phyloP scores from a whole-genome alignment of 257 asterid species.

The Datura wrightii region DNA sequence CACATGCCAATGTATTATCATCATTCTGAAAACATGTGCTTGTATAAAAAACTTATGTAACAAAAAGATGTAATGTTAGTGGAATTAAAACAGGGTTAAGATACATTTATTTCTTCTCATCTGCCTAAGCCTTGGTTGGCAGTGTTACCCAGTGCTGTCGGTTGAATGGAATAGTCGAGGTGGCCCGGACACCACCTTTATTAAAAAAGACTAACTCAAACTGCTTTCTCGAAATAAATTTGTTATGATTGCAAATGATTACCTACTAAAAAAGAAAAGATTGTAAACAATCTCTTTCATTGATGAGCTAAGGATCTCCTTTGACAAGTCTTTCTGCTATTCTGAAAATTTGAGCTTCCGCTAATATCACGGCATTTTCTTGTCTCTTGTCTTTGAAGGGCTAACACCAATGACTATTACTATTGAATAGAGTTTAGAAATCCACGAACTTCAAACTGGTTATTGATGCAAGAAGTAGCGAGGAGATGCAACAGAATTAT shows the following conservation, averaged over 20 bases:
- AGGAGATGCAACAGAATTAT: not conserved
- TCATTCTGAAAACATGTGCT: not conserved
- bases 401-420: not conserved
- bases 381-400: slow-evolving; percentile 7
- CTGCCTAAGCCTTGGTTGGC: not conserved
- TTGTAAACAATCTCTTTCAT: not conserved
- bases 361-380: not conserved
- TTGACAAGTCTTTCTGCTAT: not conserved
- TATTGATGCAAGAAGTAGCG: not conserved
- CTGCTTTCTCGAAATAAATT: not conserved
- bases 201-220: not conserved
- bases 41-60: not conserved
- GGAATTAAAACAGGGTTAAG: not conserved
- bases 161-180: not conserved
- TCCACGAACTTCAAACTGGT: not conserved
- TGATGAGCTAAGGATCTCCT: not conserved
- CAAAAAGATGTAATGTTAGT: not conserved
- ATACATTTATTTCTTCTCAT: no score
- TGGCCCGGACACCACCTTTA: not conserved
- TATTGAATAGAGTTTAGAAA: not conserved
- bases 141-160: no score
- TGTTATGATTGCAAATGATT: not conserved
- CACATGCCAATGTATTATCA: not conserved
- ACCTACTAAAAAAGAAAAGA: no score
- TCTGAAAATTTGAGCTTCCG: not conserved